Percentiles rank a stretch among this genome's conserved stretches.
These are phyloP conservation scores for Inosperma sp. DNA, from an alignment of 768 basidiomycete genomes.

Conservation along the genomic window DNA sequence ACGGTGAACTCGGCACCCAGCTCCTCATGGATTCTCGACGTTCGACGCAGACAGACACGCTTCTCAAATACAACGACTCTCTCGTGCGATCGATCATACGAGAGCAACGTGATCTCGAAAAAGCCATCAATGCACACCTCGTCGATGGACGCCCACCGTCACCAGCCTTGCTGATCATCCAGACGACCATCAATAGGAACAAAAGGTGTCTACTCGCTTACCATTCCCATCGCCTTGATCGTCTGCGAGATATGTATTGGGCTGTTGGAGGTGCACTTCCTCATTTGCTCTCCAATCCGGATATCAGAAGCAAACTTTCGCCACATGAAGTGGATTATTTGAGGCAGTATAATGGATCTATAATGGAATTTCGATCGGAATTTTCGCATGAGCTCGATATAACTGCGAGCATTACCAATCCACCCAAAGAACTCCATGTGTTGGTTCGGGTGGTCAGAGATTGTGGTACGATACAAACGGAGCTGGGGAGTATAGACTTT, in stretches of 20 bases:
- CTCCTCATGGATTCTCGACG: constrained; percentile 84
- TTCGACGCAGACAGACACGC: constrained; percentile 75
- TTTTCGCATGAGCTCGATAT: constrained; percentile 87
- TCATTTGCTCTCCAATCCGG: constrained; percentile 64
- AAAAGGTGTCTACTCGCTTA: constrained; percentile 96
- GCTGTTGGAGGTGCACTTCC: constrained; percentile 80
- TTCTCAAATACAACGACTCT: constrained; percentile 89
- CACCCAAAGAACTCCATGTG: constrained; percentile 88
- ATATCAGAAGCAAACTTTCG: constrained; percentile 62
- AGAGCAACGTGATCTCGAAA: constrained; percentile 88
- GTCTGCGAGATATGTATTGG: constrained; percentile 88
- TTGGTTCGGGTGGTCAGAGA: constrained; percentile 83
- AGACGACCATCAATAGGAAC: constrained; percentile 87
- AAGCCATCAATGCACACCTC: constrained; percentile 39
- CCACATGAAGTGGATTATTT: constrained; percentile 61
- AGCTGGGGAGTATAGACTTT: constrained; percentile 87
- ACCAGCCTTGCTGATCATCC: constrained; percentile 73
- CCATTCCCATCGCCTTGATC: constrained; percentile 80
- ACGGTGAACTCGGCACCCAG: constrained; percentile 82
- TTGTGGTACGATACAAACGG: constrained; percentile 89
- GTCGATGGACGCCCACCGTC: constrained; percentile 41
- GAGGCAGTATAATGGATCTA: constrained; percentile 69
- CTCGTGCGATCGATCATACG: constrained; percentile 83
- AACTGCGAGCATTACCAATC: constrained; percentile 72
- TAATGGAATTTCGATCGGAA: constrained; percentile 80